phyloP scores from a whole-genome alignment of 495 filamentous ascomycete genomes.

The Hypoxylon cercidicola region DNA sequence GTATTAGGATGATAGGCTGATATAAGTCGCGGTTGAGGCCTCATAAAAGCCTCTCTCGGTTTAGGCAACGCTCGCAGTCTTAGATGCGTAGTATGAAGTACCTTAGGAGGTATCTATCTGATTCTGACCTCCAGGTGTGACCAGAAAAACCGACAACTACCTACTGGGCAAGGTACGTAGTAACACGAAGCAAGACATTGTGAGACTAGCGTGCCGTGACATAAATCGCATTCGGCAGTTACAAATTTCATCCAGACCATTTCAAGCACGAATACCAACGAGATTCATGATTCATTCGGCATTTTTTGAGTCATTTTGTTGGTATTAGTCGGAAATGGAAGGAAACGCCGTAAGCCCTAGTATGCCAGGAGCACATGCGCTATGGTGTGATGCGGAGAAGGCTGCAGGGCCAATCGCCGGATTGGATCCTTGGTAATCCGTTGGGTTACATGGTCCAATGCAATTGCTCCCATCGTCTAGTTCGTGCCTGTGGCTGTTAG shows the following conservation, averaged over 20 bases:
- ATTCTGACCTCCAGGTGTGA: not conserved
- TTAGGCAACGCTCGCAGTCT: no score
- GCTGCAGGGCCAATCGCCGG: conserved; percentile 30
- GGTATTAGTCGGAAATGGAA: not conserved
- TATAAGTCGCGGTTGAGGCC: no score
- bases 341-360: not conserved
- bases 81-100: no score
- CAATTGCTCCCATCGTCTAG: conserved; percentile 14
- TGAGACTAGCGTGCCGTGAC: conserved; percentile 1
- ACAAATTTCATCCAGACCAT: not conserved
- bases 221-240: conserved; percentile 15
- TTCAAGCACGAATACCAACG: conserved; percentile 1
- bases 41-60: no score
- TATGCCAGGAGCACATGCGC: conserved; percentile 5
- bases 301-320: conserved; percentile 19
- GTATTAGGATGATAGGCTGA: no score
- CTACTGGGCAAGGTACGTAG: not conserved
- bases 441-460: conserved; percentile 32
- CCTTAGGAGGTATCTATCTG: no score
- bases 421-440: conserved; percentile 27
- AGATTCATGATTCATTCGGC: not conserved
- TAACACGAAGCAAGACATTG: not conserved
- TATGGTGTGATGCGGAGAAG: conserved; percentile 33
- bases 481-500: conserved; percentile 21
- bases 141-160: not conserved